Base-by-base conservation (phyloP, 2,329 filamentous ascomycete species). In the Didymella lethalis region DNA sequence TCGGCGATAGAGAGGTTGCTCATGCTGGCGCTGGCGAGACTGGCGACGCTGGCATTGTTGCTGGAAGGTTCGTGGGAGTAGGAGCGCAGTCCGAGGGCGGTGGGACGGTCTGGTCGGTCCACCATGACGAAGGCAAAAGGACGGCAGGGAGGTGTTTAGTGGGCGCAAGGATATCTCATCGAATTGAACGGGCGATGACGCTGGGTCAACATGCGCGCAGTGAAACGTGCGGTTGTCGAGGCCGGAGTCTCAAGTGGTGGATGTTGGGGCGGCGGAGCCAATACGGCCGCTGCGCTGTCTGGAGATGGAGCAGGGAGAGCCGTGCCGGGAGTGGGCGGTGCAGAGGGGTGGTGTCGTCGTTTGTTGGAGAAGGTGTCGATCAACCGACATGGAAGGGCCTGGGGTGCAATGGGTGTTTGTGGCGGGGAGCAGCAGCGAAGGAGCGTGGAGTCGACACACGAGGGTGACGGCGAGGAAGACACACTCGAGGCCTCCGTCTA, bases 1-100 rank as follows among this genome's bases (percentile, higher is more conserved):
- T 77, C 75, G 48, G 68, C 64, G 54, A 76, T 67, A 26, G 74
- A 73, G 54, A 75, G 64, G 52, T 67, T 73, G 68, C 64, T 67
- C 64, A 70, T 71, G 66, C 70, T 75, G 66, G 68, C 70, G 65
- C 65, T 68, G 59, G 66, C 60, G 38, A 62, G 38, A 48, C 20
- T 60, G 52, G 64, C 63, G 48, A 67, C 54, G 49, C 47, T 59
- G 32, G 41, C 25, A 38, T 63, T 68, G 64, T 57, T 66, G 65
- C 58, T 63, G 53, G 66, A 63, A 46, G 70, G 65, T 26, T 77
- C 73, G 55, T 70, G 74, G 20, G 73, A 70, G 29, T 71, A 66
- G 16, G 73, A 69, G 54, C 73, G 75, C 47, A 75, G 66, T 12
- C 76, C 71, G 45, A 75, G 65, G 62, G 65, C 69, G 53, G 65